Percentiles rank a stretch among this genome's conserved stretches.
phyloP scores from a whole-genome alignment of 2,329 filamentous ascomycete genomes.

The Albifimbria verrucaria region DNA sequence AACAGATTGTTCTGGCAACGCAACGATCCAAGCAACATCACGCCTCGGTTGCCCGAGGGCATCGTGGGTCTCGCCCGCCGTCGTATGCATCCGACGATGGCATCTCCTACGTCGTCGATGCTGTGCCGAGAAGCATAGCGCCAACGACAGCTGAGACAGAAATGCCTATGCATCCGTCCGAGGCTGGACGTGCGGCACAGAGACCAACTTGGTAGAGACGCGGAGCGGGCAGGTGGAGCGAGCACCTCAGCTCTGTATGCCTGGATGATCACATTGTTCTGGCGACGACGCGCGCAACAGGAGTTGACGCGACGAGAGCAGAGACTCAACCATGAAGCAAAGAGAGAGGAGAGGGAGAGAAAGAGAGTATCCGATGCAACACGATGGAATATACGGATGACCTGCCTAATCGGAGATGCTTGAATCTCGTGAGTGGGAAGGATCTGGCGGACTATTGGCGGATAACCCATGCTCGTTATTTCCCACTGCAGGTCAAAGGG shows the following conservation, averaged over 20 bases:
- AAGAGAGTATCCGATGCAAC: too few relatives aligned
- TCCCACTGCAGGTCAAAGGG: too few relatives aligned
- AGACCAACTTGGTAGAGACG: conserved; percentile 12
- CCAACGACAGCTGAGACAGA: conserved; percentile 39
- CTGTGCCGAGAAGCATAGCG: conserved; percentile 55
- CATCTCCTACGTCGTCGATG: conserved; percentile 68
- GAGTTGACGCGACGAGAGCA: too few relatives aligned
- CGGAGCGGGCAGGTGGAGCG: not conserved
- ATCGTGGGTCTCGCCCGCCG: conserved; percentile 55
- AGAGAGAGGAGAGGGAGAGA: not conserved
- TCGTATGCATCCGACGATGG: conserved; percentile 76
- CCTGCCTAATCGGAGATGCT: not conserved
- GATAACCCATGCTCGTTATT: not conserved
- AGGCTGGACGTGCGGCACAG: conserved; percentile 28
- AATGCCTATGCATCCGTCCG: conserved; percentile 47
- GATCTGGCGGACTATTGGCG: not conserved
- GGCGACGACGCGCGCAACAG: too few relatives aligned
- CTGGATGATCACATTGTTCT: too few relatives aligned
- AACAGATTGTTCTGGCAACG: conserved; percentile 79
- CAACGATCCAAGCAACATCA: conserved; percentile 39
- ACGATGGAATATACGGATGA: too few relatives aligned
- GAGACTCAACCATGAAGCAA: too few relatives aligned
- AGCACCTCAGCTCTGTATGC: too few relatives aligned
- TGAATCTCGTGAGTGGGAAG: not conserved
- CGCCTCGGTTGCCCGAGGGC: conserved; percentile 18